Evolutionary conservation across 495 filamentous ascomycete species (phyloP), one percentile per base, ranked within the genome.

Genomic region (Aspergillus saccharolyticus): DNA sequence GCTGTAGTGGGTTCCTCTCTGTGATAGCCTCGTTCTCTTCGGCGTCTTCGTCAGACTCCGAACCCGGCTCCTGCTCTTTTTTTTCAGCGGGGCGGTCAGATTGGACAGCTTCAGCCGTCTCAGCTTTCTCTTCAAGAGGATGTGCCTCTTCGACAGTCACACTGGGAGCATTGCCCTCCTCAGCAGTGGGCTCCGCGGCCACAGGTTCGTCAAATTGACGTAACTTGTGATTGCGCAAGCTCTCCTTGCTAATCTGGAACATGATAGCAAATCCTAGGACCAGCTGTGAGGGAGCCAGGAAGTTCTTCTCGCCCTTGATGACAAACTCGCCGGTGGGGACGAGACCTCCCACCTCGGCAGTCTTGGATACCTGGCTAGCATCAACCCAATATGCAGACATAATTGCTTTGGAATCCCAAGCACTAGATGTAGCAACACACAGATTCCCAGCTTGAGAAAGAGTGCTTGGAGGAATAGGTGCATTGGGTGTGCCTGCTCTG

Each of bases 331-430:
- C 94, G 6, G 80, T 74, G 5, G 82, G 79, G 14, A 97, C 67
- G 55, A 88, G 90, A 54, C 91, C 95, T n/a, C 92, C 93, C 1
- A 80, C 80, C 0, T 82, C 76, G 0, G 85, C 84, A 43, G 81
- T 88, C 73, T 97, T 97, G 2, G 89, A 88, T 0, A 97, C 89
- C 65, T 97, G 92, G 55, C 89, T 84, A 14, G 88, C 85, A 49
- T 85, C 80, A 0, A 91, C 91, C 94, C 94, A 98, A 85, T 88
- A 98, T 15, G 93, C 91, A 7, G 87, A 85, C 91, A 97, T 95
- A 10, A 88, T 84, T 5, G 91, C 91, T 72, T 97, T 98, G 0
- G 89, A 92, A 51, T 97, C 94, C 94, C 94, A 98, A 1, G 91
- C 92, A 47, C 70, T 85, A 0, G 91, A 96, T 28, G 89, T 89